Conservation (phyloP, 768 basidiomycete genomes). For the Mycena galericulata region DNA sequence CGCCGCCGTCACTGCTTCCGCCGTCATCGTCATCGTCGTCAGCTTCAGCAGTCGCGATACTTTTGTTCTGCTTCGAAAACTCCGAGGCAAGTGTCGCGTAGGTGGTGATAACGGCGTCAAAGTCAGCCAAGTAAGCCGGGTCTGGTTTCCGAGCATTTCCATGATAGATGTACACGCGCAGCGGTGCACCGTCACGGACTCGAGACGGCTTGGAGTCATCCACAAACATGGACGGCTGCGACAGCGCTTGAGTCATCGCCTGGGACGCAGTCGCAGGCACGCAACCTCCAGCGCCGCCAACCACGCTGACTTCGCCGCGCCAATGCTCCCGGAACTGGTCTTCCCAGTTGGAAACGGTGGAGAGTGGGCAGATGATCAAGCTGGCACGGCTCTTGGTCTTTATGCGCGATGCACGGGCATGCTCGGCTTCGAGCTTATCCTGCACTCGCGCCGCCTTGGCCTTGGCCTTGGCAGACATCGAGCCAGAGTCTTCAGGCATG, state of each 20-base stretch:
- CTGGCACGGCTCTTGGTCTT: conserved; percentile 90
- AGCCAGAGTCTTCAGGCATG: conserved; percentile 70
- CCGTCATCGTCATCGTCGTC: conserved; percentile 77
- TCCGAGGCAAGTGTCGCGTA: conserved; percentile 96
- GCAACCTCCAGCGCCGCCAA: conserved; percentile 78
- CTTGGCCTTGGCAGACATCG: conserved; percentile 64
- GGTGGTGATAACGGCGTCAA: conserved; percentile 97
- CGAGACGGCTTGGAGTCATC: conserved; percentile 52
- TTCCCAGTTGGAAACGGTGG: conserved; percentile 99
- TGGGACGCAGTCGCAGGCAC: conserved; percentile 50
- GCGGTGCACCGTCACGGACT: conserved; percentile 59
- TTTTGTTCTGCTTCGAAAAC: conserved; percentile 88
- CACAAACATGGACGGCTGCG: conserved; percentile 43
- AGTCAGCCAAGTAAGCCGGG: conserved; percentile 88
- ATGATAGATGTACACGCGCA: conserved; percentile 97
- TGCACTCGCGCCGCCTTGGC: conserved; percentile 74
- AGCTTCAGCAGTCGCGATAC: conserved; percentile 65
- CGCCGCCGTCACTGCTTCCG: conserved; percentile 72
- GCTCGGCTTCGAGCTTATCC: conserved; percentile 79
- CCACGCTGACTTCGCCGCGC: conserved; percentile 86
- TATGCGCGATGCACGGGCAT: conserved; percentile 77
- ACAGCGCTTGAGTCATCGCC: conserved; percentile 51
- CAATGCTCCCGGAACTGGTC: conserved; percentile 98
- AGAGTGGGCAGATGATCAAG: conserved; percentile 95
- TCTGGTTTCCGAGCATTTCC: conserved; percentile 90